phyloP scores from a whole-genome alignment of 148 eudicot species.

The Fallopia convolvulus region DNA sequence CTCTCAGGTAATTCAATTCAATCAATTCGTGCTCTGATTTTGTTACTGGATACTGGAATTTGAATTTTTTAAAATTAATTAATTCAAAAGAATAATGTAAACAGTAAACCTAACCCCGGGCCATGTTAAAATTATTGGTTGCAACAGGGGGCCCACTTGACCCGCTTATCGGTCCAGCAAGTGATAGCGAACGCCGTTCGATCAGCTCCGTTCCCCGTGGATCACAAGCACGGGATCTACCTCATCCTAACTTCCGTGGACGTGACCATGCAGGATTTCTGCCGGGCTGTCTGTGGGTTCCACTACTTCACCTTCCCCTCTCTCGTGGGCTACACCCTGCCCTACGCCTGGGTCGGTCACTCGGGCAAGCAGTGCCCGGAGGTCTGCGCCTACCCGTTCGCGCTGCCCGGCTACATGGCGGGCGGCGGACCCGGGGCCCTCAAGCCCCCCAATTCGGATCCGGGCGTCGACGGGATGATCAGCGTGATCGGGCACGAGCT shows the following conservation, averaged over 20 bases:
- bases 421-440: constrained; percentile 55
- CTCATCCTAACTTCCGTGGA: constrained; percentile 57
- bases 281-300: constrained; percentile 95
- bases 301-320: constrained; percentile 97
- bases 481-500: constrained; percentile 85
- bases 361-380: constrained; percentile 86
- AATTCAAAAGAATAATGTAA: not conserved
- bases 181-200: constrained; percentile 64
- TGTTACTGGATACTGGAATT: not conserved
- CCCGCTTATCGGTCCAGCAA: constrained; percentile 60
- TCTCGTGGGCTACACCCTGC: constrained; percentile 72
- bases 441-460: constrained; percentile 59
- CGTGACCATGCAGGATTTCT: constrained; percentile 82
- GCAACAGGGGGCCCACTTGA: constrained; percentile 42
- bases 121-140: not conserved
- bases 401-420: constrained; percentile 65
- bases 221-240: constrained; percentile 76
- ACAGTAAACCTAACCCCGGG: too few species aligned
- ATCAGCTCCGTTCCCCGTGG: constrained; percentile 57
- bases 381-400: constrained; percentile 94
- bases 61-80: not conserved
- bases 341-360: constrained; percentile 95
- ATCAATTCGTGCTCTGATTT: not conserved
- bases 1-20: constrained; percentile 28
- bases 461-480: constrained; percentile 86